Evolutionary conservation across 1,284 basidiomycete genomes (phyloP).

Genomic region (Thelephora terrestris): DNA sequence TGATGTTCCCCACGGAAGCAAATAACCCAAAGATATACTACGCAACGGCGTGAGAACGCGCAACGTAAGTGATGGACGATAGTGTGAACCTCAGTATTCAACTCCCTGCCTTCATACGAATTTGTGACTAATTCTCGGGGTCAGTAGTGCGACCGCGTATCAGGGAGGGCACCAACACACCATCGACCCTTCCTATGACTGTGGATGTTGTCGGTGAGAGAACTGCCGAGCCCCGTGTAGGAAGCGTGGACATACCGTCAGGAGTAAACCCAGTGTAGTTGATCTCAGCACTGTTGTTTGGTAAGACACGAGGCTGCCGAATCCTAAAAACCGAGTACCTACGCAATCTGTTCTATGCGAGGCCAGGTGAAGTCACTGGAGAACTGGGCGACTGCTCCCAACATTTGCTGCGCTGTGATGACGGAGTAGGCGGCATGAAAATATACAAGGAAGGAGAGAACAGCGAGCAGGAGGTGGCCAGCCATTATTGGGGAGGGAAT

Average conservation of each 20-base stretch:
- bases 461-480: too few relatives aligned
- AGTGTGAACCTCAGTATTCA: background rate
- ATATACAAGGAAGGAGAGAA: too few relatives aligned
- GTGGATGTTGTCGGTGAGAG: too few relatives aligned
- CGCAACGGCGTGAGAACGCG: background rate
- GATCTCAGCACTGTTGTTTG: background rate
- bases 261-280: background rate
- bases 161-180: background rate
- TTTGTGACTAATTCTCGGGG: background rate
- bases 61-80: background rate
- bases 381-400: background rate
- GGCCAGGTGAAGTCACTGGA: constrained; percentile 1
- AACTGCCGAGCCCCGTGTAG: too few relatives aligned
- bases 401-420: background rate
- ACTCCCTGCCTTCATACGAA: background rate
- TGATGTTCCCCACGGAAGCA: background rate
- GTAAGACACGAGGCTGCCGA: background rate
- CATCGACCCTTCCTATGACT: background rate
- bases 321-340: background rate
- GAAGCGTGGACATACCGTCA: background rate
- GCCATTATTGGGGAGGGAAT: background rate
- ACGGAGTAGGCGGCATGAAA: too few relatives aligned
- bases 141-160: background rate
- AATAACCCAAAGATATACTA: constrained; percentile 1
- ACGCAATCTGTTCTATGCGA: background rate